phyloP scores from a whole-genome alignment of 352 stramenopile species.

The Blastocystis sp. region DNA sequence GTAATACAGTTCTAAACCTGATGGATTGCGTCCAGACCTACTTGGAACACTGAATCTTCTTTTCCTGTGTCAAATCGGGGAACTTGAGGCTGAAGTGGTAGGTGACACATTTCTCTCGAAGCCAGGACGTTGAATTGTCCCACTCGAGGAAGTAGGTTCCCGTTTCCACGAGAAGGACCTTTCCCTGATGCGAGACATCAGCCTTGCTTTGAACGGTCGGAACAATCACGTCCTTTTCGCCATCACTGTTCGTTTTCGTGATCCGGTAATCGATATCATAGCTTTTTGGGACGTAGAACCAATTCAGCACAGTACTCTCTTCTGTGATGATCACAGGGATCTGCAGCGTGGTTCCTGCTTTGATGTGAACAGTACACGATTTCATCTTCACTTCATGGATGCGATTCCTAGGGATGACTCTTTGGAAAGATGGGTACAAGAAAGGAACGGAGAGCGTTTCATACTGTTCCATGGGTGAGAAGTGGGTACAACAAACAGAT shows the following conservation, averaged over 20 bases:
- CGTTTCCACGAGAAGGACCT: neutral
- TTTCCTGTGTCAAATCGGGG: neutral
- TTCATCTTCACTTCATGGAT: neutral
- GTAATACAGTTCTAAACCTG: neutral
- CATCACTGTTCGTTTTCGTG: neutral
- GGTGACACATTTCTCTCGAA: neutral
- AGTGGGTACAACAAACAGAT: neutral
- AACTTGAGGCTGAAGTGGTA: neutral
- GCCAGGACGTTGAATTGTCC: neutral
- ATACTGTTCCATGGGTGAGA: neutral
- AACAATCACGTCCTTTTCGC: neutral
- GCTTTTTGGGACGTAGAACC: neutral
- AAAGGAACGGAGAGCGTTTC: neutral
- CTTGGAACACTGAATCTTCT: neutral
- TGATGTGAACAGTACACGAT: neutral
- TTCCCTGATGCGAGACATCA: neutral
- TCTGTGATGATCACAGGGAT: neutral
- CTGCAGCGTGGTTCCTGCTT: neutral
- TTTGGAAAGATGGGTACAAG: neutral
- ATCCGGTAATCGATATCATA: conserved; percentile 8
- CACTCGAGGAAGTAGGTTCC: neutral
- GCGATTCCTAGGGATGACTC: neutral
- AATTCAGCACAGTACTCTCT: neutral
- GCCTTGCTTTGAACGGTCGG: neutral
- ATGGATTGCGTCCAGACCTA: neutral